Evolutionary conservation across 164 flowering plant species (phyloP).

Genomic region (Vitis amurensis): DNA sequence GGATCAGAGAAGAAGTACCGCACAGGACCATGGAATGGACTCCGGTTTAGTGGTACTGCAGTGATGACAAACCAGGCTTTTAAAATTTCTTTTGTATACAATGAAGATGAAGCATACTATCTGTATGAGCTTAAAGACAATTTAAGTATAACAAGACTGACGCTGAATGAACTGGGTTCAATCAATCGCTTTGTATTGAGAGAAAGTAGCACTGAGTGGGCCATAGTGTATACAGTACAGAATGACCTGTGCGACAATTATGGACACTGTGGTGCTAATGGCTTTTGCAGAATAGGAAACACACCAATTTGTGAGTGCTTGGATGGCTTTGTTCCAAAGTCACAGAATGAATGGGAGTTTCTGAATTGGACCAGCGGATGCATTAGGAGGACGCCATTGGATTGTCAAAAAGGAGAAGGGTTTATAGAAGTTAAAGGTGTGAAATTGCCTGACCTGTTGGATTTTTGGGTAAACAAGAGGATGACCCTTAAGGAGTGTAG

Average conservation of each 20-base stretch:
- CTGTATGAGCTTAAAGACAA: neutral
- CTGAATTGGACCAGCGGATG: slow-evolving; percentile 19
- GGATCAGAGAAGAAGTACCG: neutral
- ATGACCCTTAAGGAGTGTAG: slow-evolving; percentile 13
- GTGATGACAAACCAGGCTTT: neutral
- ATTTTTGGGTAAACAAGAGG: neutral
- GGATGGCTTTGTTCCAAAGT: slow-evolving; percentile 13
- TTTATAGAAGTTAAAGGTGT: slow-evolving; percentile 9
- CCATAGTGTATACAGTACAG: neutral
- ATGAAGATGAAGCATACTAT: slow-evolving; percentile 9
- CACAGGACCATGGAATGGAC: neutral
- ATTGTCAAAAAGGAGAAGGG: slow-evolving; percentile 14
- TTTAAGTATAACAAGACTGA: slow-evolving; percentile 2
- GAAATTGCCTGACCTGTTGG: slow-evolving; percentile 22
- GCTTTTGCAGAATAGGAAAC: slow-evolving; percentile 7
- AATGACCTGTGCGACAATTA: slow-evolving; percentile 19
- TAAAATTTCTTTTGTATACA: neutral
- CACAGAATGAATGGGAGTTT: slow-evolving; percentile 3
- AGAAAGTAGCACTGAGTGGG: slow-evolving; percentile 5
- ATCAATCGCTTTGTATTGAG: slow-evolving; percentile 16
- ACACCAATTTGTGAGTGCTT: slow-evolving; percentile 13
- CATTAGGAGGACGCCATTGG: slow-evolving; percentile 1
- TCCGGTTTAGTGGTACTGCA: neutral
- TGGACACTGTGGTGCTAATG: slow-evolving; percentile 21
- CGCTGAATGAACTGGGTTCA: slow-evolving; percentile 1